These are phyloP conservation scores for Zygoascus bituminiphila DNA, from an alignment of 805 yeast species.

Conservation along the genomic window DNA sequence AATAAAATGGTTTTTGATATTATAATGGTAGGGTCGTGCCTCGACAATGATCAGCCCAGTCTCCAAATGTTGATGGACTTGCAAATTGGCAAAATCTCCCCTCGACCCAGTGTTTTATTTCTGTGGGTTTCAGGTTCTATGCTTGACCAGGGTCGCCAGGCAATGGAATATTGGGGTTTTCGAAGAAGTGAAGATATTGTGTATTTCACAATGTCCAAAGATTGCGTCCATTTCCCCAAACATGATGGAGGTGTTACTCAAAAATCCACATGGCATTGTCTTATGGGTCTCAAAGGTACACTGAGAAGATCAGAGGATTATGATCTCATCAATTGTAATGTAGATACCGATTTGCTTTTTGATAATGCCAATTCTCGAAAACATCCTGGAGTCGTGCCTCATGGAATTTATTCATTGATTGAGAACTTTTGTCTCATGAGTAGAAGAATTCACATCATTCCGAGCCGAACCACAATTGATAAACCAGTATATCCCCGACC, in stretches of 20 bases:
- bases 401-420: conserved; percentile 67
- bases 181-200: conserved; percentile 86
- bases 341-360: conserved; percentile 79
- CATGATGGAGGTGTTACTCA: conserved; percentile 39
- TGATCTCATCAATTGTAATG: conserved; percentile 82
- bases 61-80: conserved; percentile 49
- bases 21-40: conserved; percentile 82
- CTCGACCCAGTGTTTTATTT: conserved; percentile 80
- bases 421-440: conserved; percentile 84
- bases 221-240: conserved; percentile 60
- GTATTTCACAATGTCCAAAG: conserved; percentile 60
- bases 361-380: conserved; percentile 35
- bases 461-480: conserved; percentile 52
- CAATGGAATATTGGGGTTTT: conserved; percentile 49
- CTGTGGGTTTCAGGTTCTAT: conserved; percentile 81
- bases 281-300: conserved; percentile 97
- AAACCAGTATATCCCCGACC: conserved; percentile 60
- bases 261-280: conserved; percentile 85
- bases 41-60: conserved; percentile 57
- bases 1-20: conserved; percentile 59
- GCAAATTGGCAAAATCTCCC: conserved; percentile 64
- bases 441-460: conserved; percentile 77
- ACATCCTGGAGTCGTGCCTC: conserved; percentile 43
- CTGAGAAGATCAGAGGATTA: conserved; percentile 78
- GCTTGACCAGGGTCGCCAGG: conserved; percentile 47